phyloP scores from a whole-genome alignment of 208 protist species.

The Trypanosoma boissoni region DNA sequence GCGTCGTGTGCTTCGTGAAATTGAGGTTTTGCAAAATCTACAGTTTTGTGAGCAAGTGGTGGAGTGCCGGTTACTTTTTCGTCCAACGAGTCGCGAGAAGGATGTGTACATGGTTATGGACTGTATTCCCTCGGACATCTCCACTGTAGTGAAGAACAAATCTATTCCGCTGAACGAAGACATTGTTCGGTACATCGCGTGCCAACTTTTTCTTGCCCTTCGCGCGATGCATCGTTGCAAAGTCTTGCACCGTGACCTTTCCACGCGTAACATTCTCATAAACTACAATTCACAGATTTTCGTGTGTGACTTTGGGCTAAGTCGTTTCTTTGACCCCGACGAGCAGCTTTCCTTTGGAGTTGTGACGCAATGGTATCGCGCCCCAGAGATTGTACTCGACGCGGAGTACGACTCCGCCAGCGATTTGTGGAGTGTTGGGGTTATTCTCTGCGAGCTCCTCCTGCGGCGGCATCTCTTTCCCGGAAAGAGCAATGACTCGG shows the following conservation, averaged over 20 bases:
- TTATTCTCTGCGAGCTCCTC: constrained; percentile 92
- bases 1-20: constrained; percentile 83
- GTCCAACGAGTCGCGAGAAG: constrained; percentile 85
- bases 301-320: constrained; percentile 91
- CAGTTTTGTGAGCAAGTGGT: constrained; percentile 89
- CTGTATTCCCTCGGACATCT: constrained; percentile 84
- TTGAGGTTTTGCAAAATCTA: constrained; percentile 82
- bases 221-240: constrained; percentile 86
- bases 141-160: constrained; percentile 76
- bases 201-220: constrained; percentile 83
- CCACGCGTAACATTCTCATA: constrained; percentile 90
- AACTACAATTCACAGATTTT: constrained; percentile 85
- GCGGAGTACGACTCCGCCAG: constrained; percentile 81
- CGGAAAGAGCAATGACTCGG: constrained; percentile 90
- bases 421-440: constrained; percentile 89
- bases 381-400: constrained; percentile 91
- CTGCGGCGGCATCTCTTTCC: constrained; percentile 89
- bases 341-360: constrained; percentile 91
- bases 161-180: constrained; percentile 74
- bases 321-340: constrained; percentile 90
- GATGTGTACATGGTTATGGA: constrained; percentile 93
- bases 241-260: constrained; percentile 85
- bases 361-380: constrained; percentile 91
- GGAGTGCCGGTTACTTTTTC: constrained; percentile 84
- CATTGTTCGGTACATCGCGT: constrained; percentile 82